Evolutionary conservation across 257 asterid species (phyloP).

Genomic region (Jacaranda mimosifolia): DNA sequence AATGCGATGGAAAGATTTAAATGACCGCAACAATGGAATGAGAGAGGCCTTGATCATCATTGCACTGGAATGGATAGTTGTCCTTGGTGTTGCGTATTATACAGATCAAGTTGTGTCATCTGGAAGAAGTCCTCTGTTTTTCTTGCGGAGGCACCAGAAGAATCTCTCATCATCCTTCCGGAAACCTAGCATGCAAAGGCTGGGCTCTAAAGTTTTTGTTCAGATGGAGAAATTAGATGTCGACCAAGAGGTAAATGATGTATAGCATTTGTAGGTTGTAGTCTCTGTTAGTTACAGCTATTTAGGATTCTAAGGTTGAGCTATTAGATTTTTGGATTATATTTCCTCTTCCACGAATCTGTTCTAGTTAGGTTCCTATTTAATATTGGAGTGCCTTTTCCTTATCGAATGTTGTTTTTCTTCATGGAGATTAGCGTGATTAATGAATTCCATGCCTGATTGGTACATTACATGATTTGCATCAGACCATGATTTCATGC

Average conservation of each 20-base stretch:
- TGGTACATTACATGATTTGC: too few species aligned
- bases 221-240: conserved; percentile 85
- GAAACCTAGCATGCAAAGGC: conserved; percentile 69
- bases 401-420: neutral
- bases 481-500: too few species aligned
- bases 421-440: neutral
- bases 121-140: conserved; percentile 74
- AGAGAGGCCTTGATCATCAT: conserved; percentile 71
- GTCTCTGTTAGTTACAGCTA: neutral
- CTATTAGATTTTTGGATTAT: neutral
- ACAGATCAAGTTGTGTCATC: conserved; percentile 74
- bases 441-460: conserved; percentile 5
- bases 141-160: conserved; percentile 57
- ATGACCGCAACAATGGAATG: conserved; percentile 76
- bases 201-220: conserved; percentile 76
- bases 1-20: conserved; percentile 89
- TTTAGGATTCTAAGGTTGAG: conserved; percentile 4
- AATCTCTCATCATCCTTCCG: conserved; percentile 62
- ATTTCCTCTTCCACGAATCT: neutral
- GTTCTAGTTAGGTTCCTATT: conserved; percentile 1
- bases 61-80: conserved; percentile 81
- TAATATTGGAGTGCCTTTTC: conserved; percentile 7
- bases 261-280: conserved; percentile 14
- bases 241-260: conserved; percentile 73
- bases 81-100: conserved; percentile 76